Percentiles rank a stretch among this genome's conserved stretches.
Evolutionary conservation across 148 eudicot genomes (phyloP).

Genomic region (Agrostemma githago): DNA sequence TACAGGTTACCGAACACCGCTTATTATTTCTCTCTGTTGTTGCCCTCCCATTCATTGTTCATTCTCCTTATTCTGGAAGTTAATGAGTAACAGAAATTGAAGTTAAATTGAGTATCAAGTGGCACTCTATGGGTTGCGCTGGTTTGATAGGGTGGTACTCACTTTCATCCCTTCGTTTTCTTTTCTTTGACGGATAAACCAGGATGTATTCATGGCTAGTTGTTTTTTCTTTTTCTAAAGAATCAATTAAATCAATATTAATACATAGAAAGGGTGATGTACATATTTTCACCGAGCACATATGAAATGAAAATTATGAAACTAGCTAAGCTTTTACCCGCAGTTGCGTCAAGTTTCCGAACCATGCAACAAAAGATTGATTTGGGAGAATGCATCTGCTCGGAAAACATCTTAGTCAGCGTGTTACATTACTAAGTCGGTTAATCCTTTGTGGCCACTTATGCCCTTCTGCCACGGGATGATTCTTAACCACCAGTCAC

Average conservation of each 20-base stretch:
- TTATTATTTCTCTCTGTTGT: background rate
- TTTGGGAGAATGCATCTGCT: background rate
- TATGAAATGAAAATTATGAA: too few relatives aligned
- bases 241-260: background rate
- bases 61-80: background rate
- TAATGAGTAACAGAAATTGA: background rate
- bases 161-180: too few relatives aligned
- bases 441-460: background rate
- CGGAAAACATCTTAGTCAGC: background rate
- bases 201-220: background rate
- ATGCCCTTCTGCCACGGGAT: background rate
- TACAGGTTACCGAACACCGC: constrained; percentile 49
- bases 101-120: background rate
- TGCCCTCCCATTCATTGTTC: background rate
- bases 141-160: background rate
- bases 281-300: too few relatives aligned
- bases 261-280: background rate
- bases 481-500: background rate
- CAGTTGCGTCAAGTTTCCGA: background rate
- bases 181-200: background rate
- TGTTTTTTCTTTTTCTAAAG: background rate
- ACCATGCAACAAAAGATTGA: background rate
- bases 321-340: background rate
- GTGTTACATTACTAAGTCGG: background rate
- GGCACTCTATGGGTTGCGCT: background rate